A percentile compares a stretch with the other conserved stretches of the same genome.
These are phyloP conservation scores for Erodium moschatum DNA, from an alignment of 441 rosid genomes.

Conservation along the genomic window DNA sequence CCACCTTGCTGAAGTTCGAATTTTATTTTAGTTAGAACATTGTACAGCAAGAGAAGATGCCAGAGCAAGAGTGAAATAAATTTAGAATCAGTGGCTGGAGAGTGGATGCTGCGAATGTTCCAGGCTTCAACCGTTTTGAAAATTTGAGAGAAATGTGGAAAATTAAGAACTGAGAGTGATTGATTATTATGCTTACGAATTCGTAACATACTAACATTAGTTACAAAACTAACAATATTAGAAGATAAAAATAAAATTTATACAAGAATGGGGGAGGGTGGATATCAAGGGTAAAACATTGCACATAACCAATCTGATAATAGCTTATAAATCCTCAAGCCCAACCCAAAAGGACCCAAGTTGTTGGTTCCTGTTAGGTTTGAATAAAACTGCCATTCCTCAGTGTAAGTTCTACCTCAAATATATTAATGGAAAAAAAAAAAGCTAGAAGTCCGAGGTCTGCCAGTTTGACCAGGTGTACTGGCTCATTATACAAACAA, in stretches of 20 bases:
- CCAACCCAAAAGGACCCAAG: not conserved
- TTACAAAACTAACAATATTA: no score
- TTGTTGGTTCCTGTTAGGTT: not conserved
- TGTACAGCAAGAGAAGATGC: not conserved
- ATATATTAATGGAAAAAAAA: constrained; percentile 1
- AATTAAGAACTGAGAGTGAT: no score
- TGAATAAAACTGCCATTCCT: not conserved
- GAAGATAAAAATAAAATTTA: no score
- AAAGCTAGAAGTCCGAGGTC: not conserved
- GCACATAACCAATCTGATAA: no score
- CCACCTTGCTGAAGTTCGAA: not conserved
- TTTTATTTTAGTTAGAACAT: not conserved
- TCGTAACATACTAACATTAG: no score
- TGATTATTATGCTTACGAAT: no score
- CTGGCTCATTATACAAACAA: constrained; percentile 8
- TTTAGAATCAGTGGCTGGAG: not conserved
- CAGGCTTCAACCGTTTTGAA: no score
- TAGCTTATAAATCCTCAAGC: not conserved
- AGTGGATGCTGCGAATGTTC: not conserved
- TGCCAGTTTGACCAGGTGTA: constrained; percentile 17
- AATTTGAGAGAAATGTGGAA: no score
- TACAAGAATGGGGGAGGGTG: no score
- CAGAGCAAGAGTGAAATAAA: not conserved
- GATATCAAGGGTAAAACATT: no score
- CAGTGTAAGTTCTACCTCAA: not conserved